Evolutionary conservation across 1,284 basidiomycete species (phyloP).

Genomic region (Abortiporus biennis): DNA sequence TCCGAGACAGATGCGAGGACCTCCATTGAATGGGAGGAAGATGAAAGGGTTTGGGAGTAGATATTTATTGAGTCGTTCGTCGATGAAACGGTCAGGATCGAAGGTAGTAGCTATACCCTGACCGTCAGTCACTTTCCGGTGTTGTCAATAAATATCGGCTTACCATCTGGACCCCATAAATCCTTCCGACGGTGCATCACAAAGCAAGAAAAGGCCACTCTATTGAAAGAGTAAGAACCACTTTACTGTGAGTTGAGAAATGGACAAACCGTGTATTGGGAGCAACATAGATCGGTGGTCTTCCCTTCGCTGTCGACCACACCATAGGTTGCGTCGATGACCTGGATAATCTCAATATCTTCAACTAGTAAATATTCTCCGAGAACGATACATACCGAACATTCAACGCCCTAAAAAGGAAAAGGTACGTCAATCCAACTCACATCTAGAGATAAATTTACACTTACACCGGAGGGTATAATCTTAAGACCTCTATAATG

Average conservation of each 20-base stretch:
- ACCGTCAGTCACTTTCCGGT: too few species aligned
- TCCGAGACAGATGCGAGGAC: constrained; percentile 52
- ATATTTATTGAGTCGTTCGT: constrained; percentile 43
- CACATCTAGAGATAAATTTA: too few species aligned
- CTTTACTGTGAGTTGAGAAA: too few species aligned
- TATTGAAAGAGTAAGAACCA: too few species aligned
- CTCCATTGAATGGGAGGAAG: constrained; percentile 56
- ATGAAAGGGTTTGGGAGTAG: constrained; percentile 51
- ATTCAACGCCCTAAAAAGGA: constrained; percentile 53
- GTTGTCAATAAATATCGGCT: neutral
- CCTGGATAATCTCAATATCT: neutral
- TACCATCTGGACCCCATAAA: constrained; percentile 22
- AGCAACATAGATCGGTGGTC: neutral
- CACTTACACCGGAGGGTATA: constrained; percentile 29
- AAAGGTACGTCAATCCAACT: neutral
- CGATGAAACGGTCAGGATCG: constrained; percentile 56
- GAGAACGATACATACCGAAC: constrained; percentile 35
- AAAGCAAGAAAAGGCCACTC: constrained; percentile 19
- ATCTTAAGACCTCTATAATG: constrained; percentile 23
- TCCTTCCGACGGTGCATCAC: constrained; percentile 23
- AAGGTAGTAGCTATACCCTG: constrained; percentile 36
- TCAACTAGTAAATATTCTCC: constrained; percentile 13
- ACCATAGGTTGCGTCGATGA: too few species aligned
- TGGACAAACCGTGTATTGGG: constrained; percentile 8
- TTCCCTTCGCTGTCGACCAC: constrained; percentile 10